These are phyloP conservation scores for Cytospora chrysosperma DNA, from an alignment of 2,329 filamentous ascomycete species.

Conservation along the genomic window DNA sequence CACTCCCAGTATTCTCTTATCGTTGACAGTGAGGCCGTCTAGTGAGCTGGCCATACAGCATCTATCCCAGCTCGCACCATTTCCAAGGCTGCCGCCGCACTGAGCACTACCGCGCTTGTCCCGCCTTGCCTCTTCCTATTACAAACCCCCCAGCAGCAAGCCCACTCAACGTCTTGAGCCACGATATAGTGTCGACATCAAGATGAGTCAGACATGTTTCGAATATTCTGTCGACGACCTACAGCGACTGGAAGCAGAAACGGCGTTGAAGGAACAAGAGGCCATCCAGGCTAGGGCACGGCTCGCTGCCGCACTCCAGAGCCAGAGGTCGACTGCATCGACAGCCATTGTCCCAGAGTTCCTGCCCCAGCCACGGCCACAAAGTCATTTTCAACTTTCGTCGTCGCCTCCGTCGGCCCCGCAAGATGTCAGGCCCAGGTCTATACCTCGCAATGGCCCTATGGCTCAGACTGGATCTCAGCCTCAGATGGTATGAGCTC, in stretches of 20 bases:
- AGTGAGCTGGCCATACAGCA: constrained; percentile 9
- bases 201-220: constrained; percentile 16
- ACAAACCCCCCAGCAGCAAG: not conserved
- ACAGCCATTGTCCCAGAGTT: not conserved
- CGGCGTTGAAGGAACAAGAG: constrained; percentile 6
- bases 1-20: constrained; percentile 3
- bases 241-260: constrained; percentile 3
- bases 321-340: constrained; percentile 5
- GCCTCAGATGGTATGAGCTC: constrained; percentile 15
- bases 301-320: constrained; percentile 1
- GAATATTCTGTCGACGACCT: constrained; percentile 4
- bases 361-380: not conserved
- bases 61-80: constrained; percentile 17
- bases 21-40: constrained; percentile 7
- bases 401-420: constrained; percentile 3
- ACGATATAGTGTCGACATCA: not conserved
- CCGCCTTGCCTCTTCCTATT: not conserved
- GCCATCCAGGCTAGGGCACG: not conserved
- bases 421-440: constrained; percentile 4
- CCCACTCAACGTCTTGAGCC: not conserved
- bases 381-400: constrained; percentile 6
- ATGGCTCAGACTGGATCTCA: constrained; percentile 11
- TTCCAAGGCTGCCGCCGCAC: constrained; percentile 11
- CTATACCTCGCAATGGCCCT: constrained; percentile 12
- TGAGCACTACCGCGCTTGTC: constrained; percentile 1